Conservation (phyloP, 176 grass and related monocot genomes). For the Carex pumila region DNA sequence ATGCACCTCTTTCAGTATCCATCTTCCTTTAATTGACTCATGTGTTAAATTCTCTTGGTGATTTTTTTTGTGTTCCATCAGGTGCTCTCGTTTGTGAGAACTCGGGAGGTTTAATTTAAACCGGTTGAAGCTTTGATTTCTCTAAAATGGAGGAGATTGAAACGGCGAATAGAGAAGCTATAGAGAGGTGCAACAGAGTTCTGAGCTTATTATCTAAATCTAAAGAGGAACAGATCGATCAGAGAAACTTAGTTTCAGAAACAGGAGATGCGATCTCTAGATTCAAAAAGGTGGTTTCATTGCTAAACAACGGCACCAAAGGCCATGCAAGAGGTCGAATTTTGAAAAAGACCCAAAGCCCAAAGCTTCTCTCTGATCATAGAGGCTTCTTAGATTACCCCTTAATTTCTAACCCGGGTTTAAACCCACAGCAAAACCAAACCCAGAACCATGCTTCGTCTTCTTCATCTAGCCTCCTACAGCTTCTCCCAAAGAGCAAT, state of each 20-base stretch:
- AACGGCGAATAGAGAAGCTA: slow-evolving; percentile 59
- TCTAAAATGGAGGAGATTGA: slow-evolving; percentile 67
- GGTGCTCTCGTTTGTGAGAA: slow-evolving; percentile 26
- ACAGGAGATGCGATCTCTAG: slow-evolving; percentile 53
- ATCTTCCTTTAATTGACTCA: slow-evolving; percentile 19
- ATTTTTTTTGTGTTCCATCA: not conserved
- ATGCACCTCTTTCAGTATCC: not conserved
- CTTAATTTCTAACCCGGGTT: not conserved
- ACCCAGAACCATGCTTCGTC: slow-evolving; percentile 22
- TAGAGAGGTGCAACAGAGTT: slow-evolving; percentile 72
- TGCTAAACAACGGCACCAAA: slow-evolving; percentile 32
- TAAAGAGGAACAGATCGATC: slow-evolving; percentile 29
- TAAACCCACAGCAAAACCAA: not conserved
- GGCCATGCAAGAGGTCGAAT: slow-evolving; percentile 62
- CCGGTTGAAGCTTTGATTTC: not conserved
- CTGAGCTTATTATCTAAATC: slow-evolving; percentile 54
- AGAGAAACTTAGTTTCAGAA: slow-evolving; percentile 41
- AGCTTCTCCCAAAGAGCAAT: slow-evolving; percentile 24
- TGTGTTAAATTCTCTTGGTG: not conserved
- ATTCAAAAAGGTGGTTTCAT: slow-evolving; percentile 65
- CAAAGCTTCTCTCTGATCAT: slow-evolving; percentile 23
- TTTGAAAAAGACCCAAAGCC: slow-evolving; percentile 17
- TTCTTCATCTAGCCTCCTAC: slow-evolving; percentile 28
- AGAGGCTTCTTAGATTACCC: slow-evolving; percentile 43
- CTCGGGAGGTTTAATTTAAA: slow-evolving; percentile 1